Evolutionary conservation across 1,284 basidiomycete genomes (phyloP), one percentile per base, ranked within the genome.

Genomic region (Marasmius sp.): DNA sequence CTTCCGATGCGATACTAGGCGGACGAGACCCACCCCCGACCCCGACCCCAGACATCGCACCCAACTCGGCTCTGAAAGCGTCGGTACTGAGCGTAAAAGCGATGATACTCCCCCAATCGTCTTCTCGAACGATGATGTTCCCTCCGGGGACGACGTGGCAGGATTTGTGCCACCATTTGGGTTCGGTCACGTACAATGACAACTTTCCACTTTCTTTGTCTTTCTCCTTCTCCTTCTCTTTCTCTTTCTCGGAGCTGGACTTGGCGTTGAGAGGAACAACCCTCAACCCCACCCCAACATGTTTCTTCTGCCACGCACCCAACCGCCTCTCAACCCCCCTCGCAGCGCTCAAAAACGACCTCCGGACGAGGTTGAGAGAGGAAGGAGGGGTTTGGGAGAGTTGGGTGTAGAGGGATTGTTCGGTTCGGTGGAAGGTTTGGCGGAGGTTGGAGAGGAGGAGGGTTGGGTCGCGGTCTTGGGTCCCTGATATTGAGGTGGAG

Each of bases 71-170:
- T 8, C 68, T 74, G 33, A 63, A 87, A 86, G 52, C 27, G 12
- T 36, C 52, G 1, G 52, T 54, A 11, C 87, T 87, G 53, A 91
- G 74, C 2, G 88, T 89, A 72, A 87, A 89, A 2, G 89, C 85
- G 65, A 91, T 91, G 55, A 91, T 85, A 68, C 87, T 90, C 1
- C 88, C 88, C 86, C 85, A 88, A 70, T 90, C 88, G 64, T 84
- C 80, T 67, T 92, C 90, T 56, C 83, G 72, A 8, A 92, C 81
- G 58, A 93, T 79, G 2, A 92, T 79, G 65, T 84, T 85, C 10
- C 87, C 83, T 3, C 86, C 85, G 14, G 90, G 89, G 16, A 89
- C 75, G 39, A 83, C 84, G 75, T 92, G 87, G 66, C 80, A 85
- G 7, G 79, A 80, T 18, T 73, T 75, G n/a, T 72, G 72, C 83